Percentiles rank a stretch among this genome's conserved stretches.
Conservation (phyloP, 108 stramenopile genomes). For the Ochromonas danica region DNA sequence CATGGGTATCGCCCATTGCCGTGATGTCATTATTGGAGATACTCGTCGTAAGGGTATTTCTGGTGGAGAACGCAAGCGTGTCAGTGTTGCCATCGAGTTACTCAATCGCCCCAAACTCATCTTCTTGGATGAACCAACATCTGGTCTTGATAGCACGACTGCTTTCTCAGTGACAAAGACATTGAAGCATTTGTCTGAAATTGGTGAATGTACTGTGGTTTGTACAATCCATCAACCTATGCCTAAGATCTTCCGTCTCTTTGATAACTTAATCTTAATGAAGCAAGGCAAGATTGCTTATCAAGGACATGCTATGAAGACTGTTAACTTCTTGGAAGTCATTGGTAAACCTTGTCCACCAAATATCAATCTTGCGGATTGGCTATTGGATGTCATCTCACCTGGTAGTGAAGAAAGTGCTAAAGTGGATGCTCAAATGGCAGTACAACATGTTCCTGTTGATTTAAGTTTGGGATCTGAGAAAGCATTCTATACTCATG, state of each 20-base stretch:
- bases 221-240: slow-evolving; percentile 39
- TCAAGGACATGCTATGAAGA: not conserved
- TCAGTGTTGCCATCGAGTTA: slow-evolving; percentile 35
- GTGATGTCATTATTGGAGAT: slow-evolving; percentile 34
- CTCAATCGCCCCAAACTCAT: slow-evolving; percentile 30
- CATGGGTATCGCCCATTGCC: slow-evolving; percentile 30
- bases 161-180: not conserved
- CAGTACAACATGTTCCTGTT: not conserved
- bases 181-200: not conserved
- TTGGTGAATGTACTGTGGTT: not conserved
- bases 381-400: not conserved
- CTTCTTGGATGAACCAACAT: slow-evolving; percentile 54
- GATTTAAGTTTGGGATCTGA: slow-evolving; percentile 8
- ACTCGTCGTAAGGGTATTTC: slow-evolving; percentile 41
- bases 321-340: not conserved
- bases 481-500: not conserved
- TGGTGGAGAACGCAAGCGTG: slow-evolving; percentile 41
- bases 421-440: not conserved
- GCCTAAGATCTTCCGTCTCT: slow-evolving; percentile 20
- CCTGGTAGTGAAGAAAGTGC: not conserved
- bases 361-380: not conserved
- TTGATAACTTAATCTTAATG: slow-evolving; percentile 31
- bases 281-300: slow-evolving; percentile 6
- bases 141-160: slow-evolving; percentile 31
- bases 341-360: slow-evolving; percentile 21